phyloP scores from a whole-genome alignment of 371 early-diverging fungal genomes.

The Massospora cicadina region DNA sequence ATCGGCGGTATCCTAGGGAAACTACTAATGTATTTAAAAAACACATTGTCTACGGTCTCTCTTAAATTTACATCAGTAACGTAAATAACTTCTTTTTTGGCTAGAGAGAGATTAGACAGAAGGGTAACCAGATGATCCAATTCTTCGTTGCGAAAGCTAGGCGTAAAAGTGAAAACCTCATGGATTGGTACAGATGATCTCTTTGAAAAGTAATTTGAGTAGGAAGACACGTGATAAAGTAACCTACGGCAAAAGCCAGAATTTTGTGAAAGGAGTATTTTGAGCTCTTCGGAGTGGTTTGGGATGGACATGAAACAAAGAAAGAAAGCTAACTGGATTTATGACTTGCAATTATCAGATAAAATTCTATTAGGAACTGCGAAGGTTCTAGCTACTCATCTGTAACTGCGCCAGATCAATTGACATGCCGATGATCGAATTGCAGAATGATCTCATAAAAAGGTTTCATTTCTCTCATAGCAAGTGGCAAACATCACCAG shows the following conservation, averaged over 20 bases:
- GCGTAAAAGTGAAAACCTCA: not conserved
- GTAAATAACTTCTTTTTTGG: not conserved
- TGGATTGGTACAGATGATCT: not conserved
- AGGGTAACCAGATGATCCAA: not conserved
- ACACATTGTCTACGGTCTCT: not conserved
- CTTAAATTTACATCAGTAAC: not conserved
- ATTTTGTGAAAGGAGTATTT: not conserved
- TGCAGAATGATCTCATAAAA: too few relatives aligned
- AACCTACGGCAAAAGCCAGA: not conserved
- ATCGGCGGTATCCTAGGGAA: not conserved
- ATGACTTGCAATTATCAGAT: too few relatives aligned
- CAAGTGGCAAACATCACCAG: too few relatives aligned
- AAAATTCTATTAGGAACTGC: too few relatives aligned
- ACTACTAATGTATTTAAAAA: not conserved
- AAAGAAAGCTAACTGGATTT: too few relatives aligned
- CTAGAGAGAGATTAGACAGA: not conserved
- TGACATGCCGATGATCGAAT: too few relatives aligned
- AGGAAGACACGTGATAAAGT: not conserved
- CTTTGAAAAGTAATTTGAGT: not conserved
- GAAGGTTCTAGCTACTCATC: too few relatives aligned
- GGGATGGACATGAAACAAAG: not conserved
- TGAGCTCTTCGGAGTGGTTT: not conserved
- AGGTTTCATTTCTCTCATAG: too few relatives aligned
- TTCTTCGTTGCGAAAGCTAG: not conserved
- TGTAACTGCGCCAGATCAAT: too few relatives aligned